phyloP scores from a whole-genome alignment of 108 stramenopile species.

The Cafeteria roenbergensis region DNA sequence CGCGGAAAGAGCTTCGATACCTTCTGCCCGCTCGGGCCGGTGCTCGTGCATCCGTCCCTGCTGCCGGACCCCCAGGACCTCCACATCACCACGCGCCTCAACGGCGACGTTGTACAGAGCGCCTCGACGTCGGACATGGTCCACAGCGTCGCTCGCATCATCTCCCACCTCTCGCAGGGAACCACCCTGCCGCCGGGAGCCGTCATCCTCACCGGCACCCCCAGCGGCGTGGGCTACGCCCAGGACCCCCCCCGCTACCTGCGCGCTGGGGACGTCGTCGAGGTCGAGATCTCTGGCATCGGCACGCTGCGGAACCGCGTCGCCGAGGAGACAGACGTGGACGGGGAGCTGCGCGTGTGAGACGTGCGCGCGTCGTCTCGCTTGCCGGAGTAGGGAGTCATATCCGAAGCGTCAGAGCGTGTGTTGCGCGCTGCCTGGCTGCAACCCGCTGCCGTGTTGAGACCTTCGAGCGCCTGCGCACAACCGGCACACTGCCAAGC shows the following conservation, averaged over 20 bases:
- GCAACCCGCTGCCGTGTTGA: no score
- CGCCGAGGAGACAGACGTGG: constrained; percentile 9
- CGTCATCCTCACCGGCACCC: constrained; percentile 35
- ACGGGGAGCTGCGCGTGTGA: no score
- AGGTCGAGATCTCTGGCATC: constrained; percentile 23
- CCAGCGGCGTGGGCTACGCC: constrained; percentile 30
- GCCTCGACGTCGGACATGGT: constrained; percentile 23
- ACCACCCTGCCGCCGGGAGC: constrained; percentile 29
- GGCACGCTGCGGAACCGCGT: constrained; percentile 21
- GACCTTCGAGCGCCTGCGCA: no score
- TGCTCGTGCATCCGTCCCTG: constrained; percentile 3
- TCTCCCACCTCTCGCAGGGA: constrained; percentile 25
- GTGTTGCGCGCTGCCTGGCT: no score
- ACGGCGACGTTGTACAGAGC: constrained; percentile 18
- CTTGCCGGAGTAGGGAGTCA: no score
- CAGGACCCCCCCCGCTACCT: constrained; percentile 23
- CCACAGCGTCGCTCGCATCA: constrained; percentile 18
- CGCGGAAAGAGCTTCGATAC: constrained; percentile 27
- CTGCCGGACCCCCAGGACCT: constrained; percentile 20
- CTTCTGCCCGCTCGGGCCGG: constrained; percentile 31
- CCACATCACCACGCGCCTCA: constrained; percentile 13
- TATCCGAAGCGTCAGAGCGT: no score
- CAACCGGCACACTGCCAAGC: no score
- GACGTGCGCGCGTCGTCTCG: no score
- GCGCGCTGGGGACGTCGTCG: constrained; percentile 20